Conservation (phyloP, 2,329 filamentous ascomycete species). For the Purpureocillium takamizusanense region DNA sequence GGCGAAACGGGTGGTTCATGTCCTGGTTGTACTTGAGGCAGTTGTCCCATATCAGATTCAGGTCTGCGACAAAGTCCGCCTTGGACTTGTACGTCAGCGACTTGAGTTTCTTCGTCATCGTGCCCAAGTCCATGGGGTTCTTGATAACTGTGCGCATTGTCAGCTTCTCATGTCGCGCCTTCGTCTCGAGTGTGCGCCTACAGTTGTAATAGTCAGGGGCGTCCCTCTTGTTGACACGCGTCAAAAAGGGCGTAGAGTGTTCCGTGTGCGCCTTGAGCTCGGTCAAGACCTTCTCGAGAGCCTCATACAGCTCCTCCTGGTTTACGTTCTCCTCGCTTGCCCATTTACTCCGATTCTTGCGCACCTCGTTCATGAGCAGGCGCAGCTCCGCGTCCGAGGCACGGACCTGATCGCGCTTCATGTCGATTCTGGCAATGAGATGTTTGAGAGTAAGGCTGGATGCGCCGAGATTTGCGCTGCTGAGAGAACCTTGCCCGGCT, state of each 20-base stretch:
- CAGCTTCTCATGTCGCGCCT: conserved; percentile 7
- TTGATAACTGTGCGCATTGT: conserved; percentile 61
- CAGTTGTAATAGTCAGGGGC: conserved; percentile 90
- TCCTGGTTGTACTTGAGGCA: conserved; percentile 94
- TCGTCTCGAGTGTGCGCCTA: conserved; percentile 36
- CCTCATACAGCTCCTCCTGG: conserved; percentile 96
- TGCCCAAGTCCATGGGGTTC: conserved; percentile 93
- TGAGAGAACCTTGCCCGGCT: conserved; percentile 77
- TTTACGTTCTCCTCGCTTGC: conserved; percentile 95
- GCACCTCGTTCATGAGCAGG: conserved; percentile 90
- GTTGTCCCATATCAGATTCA: conserved; percentile 95
- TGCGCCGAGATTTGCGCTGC: conserved; percentile 87
- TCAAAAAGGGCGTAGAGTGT: conserved; percentile 92
- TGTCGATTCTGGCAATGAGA: conserved; percentile 89
- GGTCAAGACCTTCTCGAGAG: conserved; percentile 90
- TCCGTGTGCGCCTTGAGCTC: conserved; percentile 96
- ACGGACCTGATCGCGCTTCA: conserved; percentile 80
- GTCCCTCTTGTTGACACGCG: conserved; percentile 92
- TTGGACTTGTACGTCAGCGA: conserved; percentile 75
- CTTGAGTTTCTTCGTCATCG: conserved; percentile 97
- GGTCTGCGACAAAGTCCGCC: conserved; percentile 84
- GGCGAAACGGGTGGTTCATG: conserved; percentile 74
- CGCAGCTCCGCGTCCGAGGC: conserved; percentile 90
- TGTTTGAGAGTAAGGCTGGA: conserved; percentile 96
- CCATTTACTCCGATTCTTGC: conserved; percentile 98